Evolutionary conservation across 306 rosid species (phyloP), one percentile per base, ranked within the genome.

Genomic region (Cucurbita maxima): DNA sequence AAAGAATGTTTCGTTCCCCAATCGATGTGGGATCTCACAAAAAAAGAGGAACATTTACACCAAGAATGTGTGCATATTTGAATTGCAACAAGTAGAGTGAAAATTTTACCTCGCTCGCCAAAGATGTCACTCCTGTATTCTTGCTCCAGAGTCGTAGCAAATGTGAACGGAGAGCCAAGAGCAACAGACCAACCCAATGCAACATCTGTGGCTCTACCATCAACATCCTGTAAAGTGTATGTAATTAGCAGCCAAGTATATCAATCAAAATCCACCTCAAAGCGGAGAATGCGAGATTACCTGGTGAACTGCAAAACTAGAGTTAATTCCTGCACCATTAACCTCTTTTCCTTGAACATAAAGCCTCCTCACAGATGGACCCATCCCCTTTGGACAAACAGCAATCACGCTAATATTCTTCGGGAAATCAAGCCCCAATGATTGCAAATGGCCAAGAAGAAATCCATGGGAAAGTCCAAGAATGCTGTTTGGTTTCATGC

Each of bases 391-490:
- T 0, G 99, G 99, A 71, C 99, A 94, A 22, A 91, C 96, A 77
- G 99, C 99, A 84, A 95, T 89, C 14, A 95, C 97, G 73, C 97
- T 95, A 59, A 95, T 76, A 71, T 95, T 75, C 78, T 91, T 89
- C 0, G 99, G 97, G 72, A 95, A 95, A 81, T 89, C 96, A 63
- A 85, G 87, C 64, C 97, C 97, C 19, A 15, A n/a, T 5, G 97
- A 91, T 81, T 89, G 96, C 82, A 95, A 86, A 81, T 95, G 97
- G 64, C 99, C 99, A 38, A 95, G 89, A 77, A 95, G 99, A 76
- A 95, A 95, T 52, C 99, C 99, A 68, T 95, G 99, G 79, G 97
- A 95, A 79, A 95, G 88, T 81, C 99, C 99, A 72, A 95, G 97
- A 44, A 95, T 85, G 84, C 97, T 85, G 79, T 88, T 89, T 37